Conservation (phyloP, 768 basidiomycete species). For the Paxillus rubicundulus region DNA sequence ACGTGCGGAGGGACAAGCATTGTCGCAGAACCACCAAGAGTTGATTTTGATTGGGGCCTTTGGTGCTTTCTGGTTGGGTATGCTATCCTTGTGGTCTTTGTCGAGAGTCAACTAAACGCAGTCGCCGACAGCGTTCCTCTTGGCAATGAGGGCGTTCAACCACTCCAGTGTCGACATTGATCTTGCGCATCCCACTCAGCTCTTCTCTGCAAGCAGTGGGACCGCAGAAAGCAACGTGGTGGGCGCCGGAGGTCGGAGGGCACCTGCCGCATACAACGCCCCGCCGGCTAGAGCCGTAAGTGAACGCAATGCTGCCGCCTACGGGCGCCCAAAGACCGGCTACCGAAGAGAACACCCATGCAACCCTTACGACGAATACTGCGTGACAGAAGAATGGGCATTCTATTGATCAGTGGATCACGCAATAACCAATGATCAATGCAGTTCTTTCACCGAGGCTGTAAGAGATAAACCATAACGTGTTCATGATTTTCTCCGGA, state of each 20-base stretch:
- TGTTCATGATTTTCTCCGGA: background rate
- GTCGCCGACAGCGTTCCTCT: constrained; percentile 36
- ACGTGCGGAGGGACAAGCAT: constrained; percentile 48
- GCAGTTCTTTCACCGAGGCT: background rate
- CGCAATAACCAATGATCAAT: background rate
- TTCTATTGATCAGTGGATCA: constrained; percentile 37
- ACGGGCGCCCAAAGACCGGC: constrained; percentile 30
- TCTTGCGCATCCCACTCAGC: constrained; percentile 27
- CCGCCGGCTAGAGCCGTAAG: constrained; percentile 11
- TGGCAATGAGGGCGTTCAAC: constrained; percentile 40
- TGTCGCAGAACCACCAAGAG: constrained; percentile 74
- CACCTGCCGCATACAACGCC: constrained; percentile 19
- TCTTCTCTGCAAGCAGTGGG: constrained; percentile 35
- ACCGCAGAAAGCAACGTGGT: constrained; percentile 34
- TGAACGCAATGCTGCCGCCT: constrained; percentile 30
- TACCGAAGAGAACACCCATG: constrained; percentile 51
- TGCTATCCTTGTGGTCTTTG: constrained; percentile 20
- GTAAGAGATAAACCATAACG: background rate
- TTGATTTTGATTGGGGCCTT: constrained; percentile 68
- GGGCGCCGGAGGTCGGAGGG: constrained; percentile 30
- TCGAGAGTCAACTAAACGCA: constrained; percentile 4
- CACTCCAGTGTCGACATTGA: constrained; percentile 31
- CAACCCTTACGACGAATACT: constrained; percentile 57
- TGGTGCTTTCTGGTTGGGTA: constrained; percentile 77
- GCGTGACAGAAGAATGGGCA: constrained; percentile 69